Conservation (phyloP, 495 filamentous ascomycete species). For the Alectoria sarmentosa region DNA sequence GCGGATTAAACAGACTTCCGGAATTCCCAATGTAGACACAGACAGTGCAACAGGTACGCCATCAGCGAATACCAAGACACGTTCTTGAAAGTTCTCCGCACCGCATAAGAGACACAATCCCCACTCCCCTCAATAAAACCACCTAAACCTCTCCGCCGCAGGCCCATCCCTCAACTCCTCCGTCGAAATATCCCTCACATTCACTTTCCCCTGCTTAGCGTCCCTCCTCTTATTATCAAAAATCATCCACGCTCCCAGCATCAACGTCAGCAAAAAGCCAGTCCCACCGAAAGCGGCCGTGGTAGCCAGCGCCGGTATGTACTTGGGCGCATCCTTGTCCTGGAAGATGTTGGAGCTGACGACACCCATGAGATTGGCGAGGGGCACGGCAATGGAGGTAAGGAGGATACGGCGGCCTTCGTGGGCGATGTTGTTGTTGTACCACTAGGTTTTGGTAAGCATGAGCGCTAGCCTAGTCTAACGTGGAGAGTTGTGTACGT, state of each 20-base stretch:
- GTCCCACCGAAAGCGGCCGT: conserved; percentile 65
- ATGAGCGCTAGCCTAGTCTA: neutral
- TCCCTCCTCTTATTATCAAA: conserved; percentile 62
- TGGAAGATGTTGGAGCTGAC: conserved; percentile 70
- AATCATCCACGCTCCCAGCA: conserved; percentile 61
- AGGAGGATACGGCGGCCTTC: conserved; percentile 64
- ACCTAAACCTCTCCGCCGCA: conserved; percentile 55
- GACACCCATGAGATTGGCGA: conserved; percentile 77
- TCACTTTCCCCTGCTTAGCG: conserved; percentile 50
- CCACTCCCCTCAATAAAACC: conserved; percentile 43
- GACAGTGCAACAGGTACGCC: no score
- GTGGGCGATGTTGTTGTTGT: conserved; percentile 75
- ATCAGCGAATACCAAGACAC: no score
- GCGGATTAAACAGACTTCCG: no score
- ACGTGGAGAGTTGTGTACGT: neutral
- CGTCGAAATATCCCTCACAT: conserved; percentile 61
- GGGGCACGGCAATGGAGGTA: conserved; percentile 65
- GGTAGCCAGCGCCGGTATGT: conserved; percentile 65
- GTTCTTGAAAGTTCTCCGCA: neutral
- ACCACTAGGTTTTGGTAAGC: conserved; percentile 41
- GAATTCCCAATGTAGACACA: no score
- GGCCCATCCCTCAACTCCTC: conserved; percentile 63
- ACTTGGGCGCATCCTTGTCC: conserved; percentile 62
- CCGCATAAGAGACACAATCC: neutral
- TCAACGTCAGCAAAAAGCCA: conserved; percentile 50